Evolutionary conservation across 176 grass and related monocot species (phyloP), one percentile per base, ranked within the genome.

Genomic region (Triticum turgidum): DNA sequence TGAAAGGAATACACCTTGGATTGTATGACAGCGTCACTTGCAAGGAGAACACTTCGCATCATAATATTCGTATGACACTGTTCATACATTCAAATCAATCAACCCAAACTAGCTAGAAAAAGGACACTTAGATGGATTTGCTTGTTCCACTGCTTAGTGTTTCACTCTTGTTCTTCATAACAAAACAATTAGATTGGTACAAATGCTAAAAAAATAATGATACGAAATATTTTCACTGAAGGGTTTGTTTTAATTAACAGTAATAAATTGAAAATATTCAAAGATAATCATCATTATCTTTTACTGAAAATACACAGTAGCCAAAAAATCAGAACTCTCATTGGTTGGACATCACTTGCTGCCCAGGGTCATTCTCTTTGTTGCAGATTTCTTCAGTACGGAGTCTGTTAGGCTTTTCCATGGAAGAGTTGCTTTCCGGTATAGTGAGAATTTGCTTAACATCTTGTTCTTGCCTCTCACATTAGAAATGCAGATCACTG

Each of bases 261-360:
- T 4, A 67, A 82, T 4, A 4, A 78, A 66, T 9, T 49, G 41
- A 62, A 34, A 39, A 49, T 13, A 49, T 63, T 63, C 65, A 76
- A 52, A 75, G 4, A 87, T 18, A 38, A 86, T 17, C 6, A 52
- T 11, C 9, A 35, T 8, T 78, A 45, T 9, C 7, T 59, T 61
- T 21, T 35, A 67, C 22, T 11, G 18, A 61, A 13, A 80, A 35
- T 78, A 41, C 76, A 29, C 10, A 79, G 75, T 11, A 73, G 6
- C 11, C n/a, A 25, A 45, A 78, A 59, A 73, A 8, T 49, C 44
- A n/a, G 17, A 82, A 85, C 74, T 90, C 91, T 85, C 45, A 90
- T 88, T 70, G 59, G 68, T 86, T 42, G n/a, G 65, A 73, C 70
- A 61, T 45, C 66, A 73, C 17, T 65, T 87, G 63, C 24, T 66